A percentile compares a stretch with the other conserved stretches of the same genome.
These are phyloP conservation scores for Trichosporon sp. DNA, from an alignment of 1,284 basidiomycete genomes.

Conservation along the genomic window DNA sequence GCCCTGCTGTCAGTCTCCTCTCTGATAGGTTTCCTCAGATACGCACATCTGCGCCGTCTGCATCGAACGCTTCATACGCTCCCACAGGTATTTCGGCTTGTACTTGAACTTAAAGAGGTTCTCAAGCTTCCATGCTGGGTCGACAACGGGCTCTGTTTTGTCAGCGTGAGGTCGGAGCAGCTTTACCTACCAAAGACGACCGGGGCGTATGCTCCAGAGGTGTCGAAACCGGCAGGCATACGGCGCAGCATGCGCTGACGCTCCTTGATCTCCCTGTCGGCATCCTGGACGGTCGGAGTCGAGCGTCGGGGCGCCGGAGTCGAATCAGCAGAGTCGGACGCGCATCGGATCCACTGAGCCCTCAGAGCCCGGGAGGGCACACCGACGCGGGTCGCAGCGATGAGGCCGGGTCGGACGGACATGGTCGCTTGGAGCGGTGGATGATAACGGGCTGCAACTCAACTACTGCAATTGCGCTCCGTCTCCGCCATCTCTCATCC, in stretches of 20 bases:
- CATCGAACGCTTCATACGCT: not conserved
- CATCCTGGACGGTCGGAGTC: constrained; percentile 6
- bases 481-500: not conserved
- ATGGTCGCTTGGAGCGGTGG: constrained; percentile 1
- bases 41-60: not conserved
- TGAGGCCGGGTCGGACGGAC: constrained; percentile 15
- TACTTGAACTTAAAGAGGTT: not conserved
- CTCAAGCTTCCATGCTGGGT: not conserved
- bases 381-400: constrained; percentile 12
- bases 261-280: constrained; percentile 10
- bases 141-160: constrained; percentile 10
- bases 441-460: not conserved
- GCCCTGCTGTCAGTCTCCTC: not conserved
- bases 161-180: not conserved
- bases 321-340: not conserved
- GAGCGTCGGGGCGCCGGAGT: not conserved
- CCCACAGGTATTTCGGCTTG: not conserved
- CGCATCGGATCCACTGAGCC: not conserved
- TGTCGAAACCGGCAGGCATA: constrained; percentile 9
- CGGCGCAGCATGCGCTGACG: constrained; percentile 8
- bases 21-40: too few relatives aligned
- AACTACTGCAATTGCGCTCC: not conserved
- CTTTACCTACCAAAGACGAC: constrained; percentile 11
- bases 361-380: not conserved
- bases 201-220: not conserved